Evolutionary conservation across 1,284 basidiomycete genomes (phyloP), one percentile per base, ranked within the genome.

Genomic region (Cystobasidium slooffiae): DNA sequence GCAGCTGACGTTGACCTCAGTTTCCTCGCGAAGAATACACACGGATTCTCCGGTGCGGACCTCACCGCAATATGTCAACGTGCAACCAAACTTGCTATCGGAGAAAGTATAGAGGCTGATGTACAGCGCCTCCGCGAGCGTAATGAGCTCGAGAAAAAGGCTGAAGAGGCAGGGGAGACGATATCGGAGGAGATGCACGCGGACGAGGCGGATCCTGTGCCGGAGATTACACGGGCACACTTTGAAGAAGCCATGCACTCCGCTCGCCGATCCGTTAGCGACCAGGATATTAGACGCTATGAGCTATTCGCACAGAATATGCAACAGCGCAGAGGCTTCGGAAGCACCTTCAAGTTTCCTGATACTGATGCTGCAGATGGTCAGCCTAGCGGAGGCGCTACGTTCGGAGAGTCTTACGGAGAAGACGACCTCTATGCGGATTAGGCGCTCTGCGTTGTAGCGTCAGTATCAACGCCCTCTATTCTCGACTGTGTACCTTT

Each of bases 31-130:
- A 97, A 92, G 88, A 89, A 87, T 83, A 97, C 96, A 10, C 93
- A 97, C 80, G 96, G 97, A 18, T 99, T 93, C 89, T 98, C 96
- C 81, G 97, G 97, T 89, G 96, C 96, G 75, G 97, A 99, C 88
- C 85, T 99, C 78, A 97, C 96, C 14, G 97, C 99, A 84, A 97
- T 99, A 81, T 99, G 96, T 82, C 95, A 99, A 84, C 90, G 97
- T 76, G 92, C 96, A 10, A 96, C 94, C 76, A 99, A 99, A 86
- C 86, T 98, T 63, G 94, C 94, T 1, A 97, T 99, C 81, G 89
- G 96, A 55, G 92, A 92, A 82, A 92, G 90, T 77, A 99, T 99
- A 80, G 95, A 98, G 81, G 85, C 91, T 6, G 97, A 99, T 83
- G 92, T 99, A 81, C 87, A 90, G 78, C 85, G 82, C 76, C 87